Conservation (phyloP, 140 eudicot species). For the Stevia rebaudiana region DNA sequence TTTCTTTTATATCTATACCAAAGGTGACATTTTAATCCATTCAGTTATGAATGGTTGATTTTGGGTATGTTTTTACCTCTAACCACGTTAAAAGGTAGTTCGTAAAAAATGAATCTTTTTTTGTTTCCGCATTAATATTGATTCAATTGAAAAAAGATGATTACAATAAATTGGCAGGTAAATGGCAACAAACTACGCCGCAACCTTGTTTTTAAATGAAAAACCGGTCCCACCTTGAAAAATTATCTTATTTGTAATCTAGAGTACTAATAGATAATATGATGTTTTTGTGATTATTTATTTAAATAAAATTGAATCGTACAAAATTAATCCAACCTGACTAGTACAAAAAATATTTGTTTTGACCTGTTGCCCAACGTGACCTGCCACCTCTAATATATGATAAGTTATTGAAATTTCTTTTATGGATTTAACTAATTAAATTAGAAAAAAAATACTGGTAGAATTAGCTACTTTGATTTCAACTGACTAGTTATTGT, state of each 20-base stretch:
- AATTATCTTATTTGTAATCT: neutral
- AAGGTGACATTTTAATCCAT: neutral
- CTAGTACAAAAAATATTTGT: neutral
- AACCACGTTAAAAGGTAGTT: neutral
- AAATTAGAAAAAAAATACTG: neutral
- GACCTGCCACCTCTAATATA: neutral
- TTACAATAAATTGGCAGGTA: neutral
- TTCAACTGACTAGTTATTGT: constrained; percentile 7
- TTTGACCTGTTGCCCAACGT: neutral
- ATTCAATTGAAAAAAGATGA: neutral
- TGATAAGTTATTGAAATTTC: neutral
- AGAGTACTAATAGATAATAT: neutral
- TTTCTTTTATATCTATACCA: neutral
- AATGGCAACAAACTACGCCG: neutral
- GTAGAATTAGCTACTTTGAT: neutral
- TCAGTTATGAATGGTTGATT: neutral
- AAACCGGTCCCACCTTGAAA: neutral
- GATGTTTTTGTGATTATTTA: neutral
- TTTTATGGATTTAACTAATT: neutral
- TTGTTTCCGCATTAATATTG: too few species aligned
- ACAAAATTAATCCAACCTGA: neutral
- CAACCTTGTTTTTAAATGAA: neutral
- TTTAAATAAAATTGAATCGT: neutral
- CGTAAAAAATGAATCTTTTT: too few species aligned
- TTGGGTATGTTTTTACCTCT: neutral